Evolutionary conservation across 2,329 filamentous ascomycete genomes (phyloP), one percentile per base, ranked within the genome.

Genomic region (Botrytis tulipae): DNA sequence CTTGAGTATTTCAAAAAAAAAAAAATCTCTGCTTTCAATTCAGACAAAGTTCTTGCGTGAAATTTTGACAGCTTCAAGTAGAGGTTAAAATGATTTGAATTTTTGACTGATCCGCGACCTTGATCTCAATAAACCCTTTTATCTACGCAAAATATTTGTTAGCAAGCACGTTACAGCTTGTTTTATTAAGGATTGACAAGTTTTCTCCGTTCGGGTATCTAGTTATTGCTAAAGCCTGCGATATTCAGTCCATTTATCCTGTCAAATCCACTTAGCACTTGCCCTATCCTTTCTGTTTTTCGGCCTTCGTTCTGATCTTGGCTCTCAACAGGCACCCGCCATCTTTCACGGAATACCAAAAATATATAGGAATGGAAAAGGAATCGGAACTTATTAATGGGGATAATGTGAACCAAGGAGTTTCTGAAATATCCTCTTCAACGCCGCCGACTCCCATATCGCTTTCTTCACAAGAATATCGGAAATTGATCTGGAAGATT

Each of bases 401-500:
- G 14, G 14, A n/a, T 18, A 14, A 40, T 54, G 37, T n/a, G 29
- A 40, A 22, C 4, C 20, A 18, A 9, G 22, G 48, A 54, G 1
- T 16, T 25, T 54, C 2, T 12, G 32, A 37, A 9, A n/a, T 44
- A 37, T 18, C 32, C 7, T 32, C 44, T 51, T 20, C 29, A 2
- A n/a, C 25, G 4, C 14, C 44, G n/a, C 25, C 63, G 10, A 51
- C 12, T 25, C 20, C 32, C 16, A 66, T 8, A n/a, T 5, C 29
- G 8, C 29, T 51, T 5, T 51, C 63, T 67, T 14, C 44, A 16
- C 35, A 67, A 37, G 12, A n/a, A 12, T 37, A n/a, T 67, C 22
- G 44, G 20, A 67, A n/a, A 12, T 67, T 51, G 16, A 67, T 67
- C 32, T 51, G 40, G 61, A 63, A 63, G n/a, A 63, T 63, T 22